Conservation (phyloP, 2,329 filamentous ascomycete species). For the Colletotrichum camelliae region DNA sequence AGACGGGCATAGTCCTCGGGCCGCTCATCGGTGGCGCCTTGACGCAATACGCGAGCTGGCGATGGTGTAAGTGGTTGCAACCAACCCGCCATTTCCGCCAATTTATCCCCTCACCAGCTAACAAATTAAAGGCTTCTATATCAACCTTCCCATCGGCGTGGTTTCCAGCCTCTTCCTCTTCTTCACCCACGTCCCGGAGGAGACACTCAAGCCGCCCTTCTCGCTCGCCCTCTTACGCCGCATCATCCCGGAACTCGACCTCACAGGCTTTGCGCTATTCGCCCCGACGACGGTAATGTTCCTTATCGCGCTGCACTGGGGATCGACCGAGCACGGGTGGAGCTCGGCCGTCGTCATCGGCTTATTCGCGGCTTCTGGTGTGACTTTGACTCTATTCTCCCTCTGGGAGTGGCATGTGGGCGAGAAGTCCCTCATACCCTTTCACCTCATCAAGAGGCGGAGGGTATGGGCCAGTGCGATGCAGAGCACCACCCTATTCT, state of each 20-base stretch:
- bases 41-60: not conserved
- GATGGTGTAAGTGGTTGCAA: not conserved
- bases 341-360: not conserved
- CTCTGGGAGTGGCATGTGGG: not conserved
- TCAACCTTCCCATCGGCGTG: not conserved
- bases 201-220: not conserved
- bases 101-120: accelerated
- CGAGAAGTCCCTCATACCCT: not conserved
- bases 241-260: not conserved
- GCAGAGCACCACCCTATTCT: not conserved
- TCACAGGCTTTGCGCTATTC: not conserved
- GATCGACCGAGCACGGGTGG: not conserved
- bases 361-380: not conserved
- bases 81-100: not conserved
- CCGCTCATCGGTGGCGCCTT: not conserved
- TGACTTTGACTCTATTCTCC: accelerated
- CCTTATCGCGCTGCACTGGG: not conserved
- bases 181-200: not conserved
- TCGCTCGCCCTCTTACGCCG: not conserved
- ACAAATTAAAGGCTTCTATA: not conserved
- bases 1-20: not conserved
- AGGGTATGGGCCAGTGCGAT: not conserved
- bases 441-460: not conserved
- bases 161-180: not conserved
- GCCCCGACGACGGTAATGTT: not conserved